Percentiles rank a stretch among this genome's conserved stretches.
phyloP scores from a whole-genome alignment of 805 yeast species.

The Sugiyamaella smithiae region DNA sequence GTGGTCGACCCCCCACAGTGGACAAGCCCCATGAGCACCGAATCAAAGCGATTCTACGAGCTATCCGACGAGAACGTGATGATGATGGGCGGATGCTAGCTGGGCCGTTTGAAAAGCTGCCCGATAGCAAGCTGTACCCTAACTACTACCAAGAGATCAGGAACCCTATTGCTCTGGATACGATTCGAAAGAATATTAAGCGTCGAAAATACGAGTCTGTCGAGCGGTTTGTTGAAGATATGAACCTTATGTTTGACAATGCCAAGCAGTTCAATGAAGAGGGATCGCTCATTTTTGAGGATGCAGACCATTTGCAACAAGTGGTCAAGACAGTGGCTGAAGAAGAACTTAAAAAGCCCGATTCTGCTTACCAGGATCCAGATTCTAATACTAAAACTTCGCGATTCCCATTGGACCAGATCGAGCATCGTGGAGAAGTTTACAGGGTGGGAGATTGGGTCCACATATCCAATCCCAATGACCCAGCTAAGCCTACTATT shows the following conservation, averaged over 20 bases:
- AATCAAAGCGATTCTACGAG: slow-evolving; percentile 81
- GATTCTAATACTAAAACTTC: slow-evolving; percentile 57
- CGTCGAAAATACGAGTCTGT: slow-evolving; percentile 77
- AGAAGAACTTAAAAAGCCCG: slow-evolving; percentile 77
- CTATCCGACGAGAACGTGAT: slow-evolving; percentile 68
- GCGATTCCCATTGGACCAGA: slow-evolving; percentile 76
- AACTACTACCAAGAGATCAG: slow-evolving; percentile 46
- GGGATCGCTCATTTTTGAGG: slow-evolving; percentile 55
- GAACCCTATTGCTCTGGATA: slow-evolving; percentile 42
- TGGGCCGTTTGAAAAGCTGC: slow-evolving; percentile 75
- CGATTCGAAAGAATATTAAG: slow-evolving; percentile 75
- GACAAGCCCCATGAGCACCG: slow-evolving; percentile 91
- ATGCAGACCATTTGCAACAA: slow-evolving; percentile 60
- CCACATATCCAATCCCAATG: slow-evolving; percentile 80
- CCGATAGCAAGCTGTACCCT: slow-evolving; percentile 57
- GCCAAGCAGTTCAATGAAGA: slow-evolving; percentile 63
- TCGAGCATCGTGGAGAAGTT: slow-evolving; percentile 64
- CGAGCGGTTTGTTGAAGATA: slow-evolving; percentile 72
- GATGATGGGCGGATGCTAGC: slow-evolving; percentile 48
- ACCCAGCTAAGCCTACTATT: slow-evolving; percentile 82
- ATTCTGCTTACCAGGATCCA: slow-evolving; percentile 58
- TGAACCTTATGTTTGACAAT: slow-evolving; percentile 69
- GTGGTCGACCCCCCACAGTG: slow-evolving; percentile 89
- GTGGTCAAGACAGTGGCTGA: slow-evolving; percentile 55
- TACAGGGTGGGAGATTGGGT: slow-evolving; percentile 96